Evolutionary conservation across 1,284 basidiomycete genomes (phyloP), one percentile per base, ranked within the genome.

Genomic region (Ganoderma resinaceum): DNA sequence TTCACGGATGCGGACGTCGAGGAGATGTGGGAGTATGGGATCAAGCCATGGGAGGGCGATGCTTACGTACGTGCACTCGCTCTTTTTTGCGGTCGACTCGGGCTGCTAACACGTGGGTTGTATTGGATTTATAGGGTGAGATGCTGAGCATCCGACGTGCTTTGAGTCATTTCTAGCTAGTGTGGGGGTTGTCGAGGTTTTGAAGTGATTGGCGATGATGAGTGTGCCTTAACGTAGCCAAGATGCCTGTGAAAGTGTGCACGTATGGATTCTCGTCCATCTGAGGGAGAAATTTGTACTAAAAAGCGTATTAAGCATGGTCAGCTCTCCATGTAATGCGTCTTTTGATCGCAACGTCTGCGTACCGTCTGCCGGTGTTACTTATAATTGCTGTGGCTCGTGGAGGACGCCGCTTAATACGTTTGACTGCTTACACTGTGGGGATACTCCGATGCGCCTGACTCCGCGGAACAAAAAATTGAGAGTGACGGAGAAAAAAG

Each of bases 21-120:
- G 0, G 84, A 85, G 65, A 75, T 84, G 16, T 7, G 78, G 18
- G 76, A 63, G 58, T 77, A 84, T 3, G 83, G 83, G 0, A 78
- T 85, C 2, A 85, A 83, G 67, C 83, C 83, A 3, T 84, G 83
- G 82, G 83, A 85, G 26, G 80, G 83, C 14, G 81, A 82, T 71
- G 83, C 84, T 57, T 72, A 75, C 71, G 83, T 83, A 71, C 33
- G 81, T 77, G 18, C 7, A 18, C 46, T 11, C 3, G 23, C 46
- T 35, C 42, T 12, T 26, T 63, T 9, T 12, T 1, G 42, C 12
- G 23, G 31, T 29, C 11, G 11, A 8, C n/a, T 18, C 0, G 61
- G 26, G 20, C 8, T 55, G 23, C 46, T 49, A 33, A 55, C 46
- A 9, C 37, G 9, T 8, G 0, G 6, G 4, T 46, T 37, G 35